Percentiles rank a stretch among this genome's conserved stretches.
These are phyloP conservation scores for Hypoxylon sp. DNA, from an alignment of 2,329 filamentous ascomycete species.

Conservation along the genomic window DNA sequence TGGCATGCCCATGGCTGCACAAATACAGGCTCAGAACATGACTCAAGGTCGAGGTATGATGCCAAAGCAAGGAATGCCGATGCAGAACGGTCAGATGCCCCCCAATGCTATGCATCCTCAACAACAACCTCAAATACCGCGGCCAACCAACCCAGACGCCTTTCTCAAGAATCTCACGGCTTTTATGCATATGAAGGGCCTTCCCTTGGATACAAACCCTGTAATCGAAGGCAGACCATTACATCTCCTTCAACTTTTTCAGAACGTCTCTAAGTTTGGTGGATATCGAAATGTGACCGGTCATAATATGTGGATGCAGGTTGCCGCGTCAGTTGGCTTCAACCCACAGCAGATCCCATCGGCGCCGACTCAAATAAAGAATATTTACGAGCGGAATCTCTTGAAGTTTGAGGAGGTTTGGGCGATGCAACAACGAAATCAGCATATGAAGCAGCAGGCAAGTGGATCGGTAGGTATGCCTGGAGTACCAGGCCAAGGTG, in stretches of 20 bases:
- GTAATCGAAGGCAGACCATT: conserved; percentile 80
- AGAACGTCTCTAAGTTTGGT: conserved; percentile 80
- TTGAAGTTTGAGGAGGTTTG: conserved; percentile 82
- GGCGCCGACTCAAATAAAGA: conserved; percentile 78
- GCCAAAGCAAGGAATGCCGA: conserved; percentile 66
- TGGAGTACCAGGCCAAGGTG: conserved; percentile 53
- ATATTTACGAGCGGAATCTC: conserved; percentile 82
- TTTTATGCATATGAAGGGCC: conserved; percentile 82
- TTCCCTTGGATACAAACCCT: conserved; percentile 82
- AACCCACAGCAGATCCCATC: conserved; percentile 74
- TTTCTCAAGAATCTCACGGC: conserved; percentile 82
- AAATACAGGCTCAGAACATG: conserved; percentile 65
- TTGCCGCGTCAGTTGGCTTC: conserved; percentile 77
- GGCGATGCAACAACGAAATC: conserved; percentile 68
- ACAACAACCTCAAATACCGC: conserved; percentile 58
- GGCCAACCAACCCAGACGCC: conserved; percentile 70
- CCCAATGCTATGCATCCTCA: conserved; percentile 65
- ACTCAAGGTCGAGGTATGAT: conserved; percentile 65
- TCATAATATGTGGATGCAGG: conserved; percentile 79
- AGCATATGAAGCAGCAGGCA: conserved; percentile 66
- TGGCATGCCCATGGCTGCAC: conserved; percentile 65
- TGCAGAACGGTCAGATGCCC: conserved; percentile 71
- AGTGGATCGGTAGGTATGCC: conserved; percentile 57
- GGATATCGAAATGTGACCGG: conserved; percentile 82
- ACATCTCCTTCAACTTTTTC: conserved; percentile 83